A percentile compares a stretch with the other conserved stretches of the same genome.
phyloP scores from a whole-genome alignment of 2,329 filamentous ascomycete genomes.

The Diaporthe nobilis region DNA sequence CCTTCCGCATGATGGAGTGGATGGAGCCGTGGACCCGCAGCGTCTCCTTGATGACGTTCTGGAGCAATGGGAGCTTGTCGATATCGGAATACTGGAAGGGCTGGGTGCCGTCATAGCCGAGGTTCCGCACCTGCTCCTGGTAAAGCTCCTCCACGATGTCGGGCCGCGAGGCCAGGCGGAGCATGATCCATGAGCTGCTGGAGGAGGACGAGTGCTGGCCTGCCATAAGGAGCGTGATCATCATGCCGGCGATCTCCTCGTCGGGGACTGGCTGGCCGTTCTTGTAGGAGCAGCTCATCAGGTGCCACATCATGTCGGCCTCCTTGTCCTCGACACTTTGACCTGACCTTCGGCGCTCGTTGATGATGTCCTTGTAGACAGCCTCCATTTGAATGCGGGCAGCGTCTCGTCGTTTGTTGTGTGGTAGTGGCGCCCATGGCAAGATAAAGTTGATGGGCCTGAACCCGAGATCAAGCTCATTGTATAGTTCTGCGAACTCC shows the following conservation, averaged over 20 bases:
- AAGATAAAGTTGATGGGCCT: slow-evolving; percentile 91
- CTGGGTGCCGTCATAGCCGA: slow-evolving; percentile 55
- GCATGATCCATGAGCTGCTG: slow-evolving; percentile 86
- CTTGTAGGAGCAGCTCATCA: slow-evolving; percentile 90
- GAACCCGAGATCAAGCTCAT: slow-evolving; percentile 92
- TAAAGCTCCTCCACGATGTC: slow-evolving; percentile 86
- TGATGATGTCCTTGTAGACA: slow-evolving; percentile 86
- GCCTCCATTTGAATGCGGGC: slow-evolving; percentile 75
- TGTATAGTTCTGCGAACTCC: slow-evolving; percentile 82
- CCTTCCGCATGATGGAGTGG: slow-evolving; percentile 80
- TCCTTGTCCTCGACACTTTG: slow-evolving; percentile 58
- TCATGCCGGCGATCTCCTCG: slow-evolving; percentile 89
- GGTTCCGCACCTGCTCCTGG: slow-evolving; percentile 72
- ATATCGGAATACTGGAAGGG: slow-evolving; percentile 73
- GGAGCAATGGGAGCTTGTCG: slow-evolving; percentile 71
- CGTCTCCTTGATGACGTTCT: slow-evolving; percentile 79
- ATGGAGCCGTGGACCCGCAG: slow-evolving; percentile 80
- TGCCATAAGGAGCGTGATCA: slow-evolving; percentile 94
- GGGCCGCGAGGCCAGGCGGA: slow-evolving; percentile 83
- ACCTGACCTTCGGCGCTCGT: slow-evolving; percentile 72
- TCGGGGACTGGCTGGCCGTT: slow-evolving; percentile 84
- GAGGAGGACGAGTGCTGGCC: slow-evolving; percentile 92
- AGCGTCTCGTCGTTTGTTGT: slow-evolving; percentile 84
- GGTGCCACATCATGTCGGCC: slow-evolving; percentile 89
- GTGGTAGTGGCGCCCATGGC: slow-evolving; percentile 89